phyloP scores from a whole-genome alignment of 2,329 filamentous ascomycete genomes.

The Colletotrichum orbiculare region DNA sequence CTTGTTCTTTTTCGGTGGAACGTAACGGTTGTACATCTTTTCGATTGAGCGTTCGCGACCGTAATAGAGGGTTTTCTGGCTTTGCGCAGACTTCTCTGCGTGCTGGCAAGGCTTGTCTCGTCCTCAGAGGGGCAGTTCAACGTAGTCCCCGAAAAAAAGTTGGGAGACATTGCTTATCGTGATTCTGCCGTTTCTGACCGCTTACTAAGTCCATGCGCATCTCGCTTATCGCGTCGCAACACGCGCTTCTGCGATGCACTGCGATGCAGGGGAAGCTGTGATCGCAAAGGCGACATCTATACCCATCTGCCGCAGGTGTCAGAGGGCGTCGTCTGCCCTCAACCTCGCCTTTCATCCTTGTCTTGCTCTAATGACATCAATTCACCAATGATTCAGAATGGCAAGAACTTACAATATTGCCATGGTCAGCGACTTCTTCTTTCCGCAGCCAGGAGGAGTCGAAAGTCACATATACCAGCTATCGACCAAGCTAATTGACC shows the following conservation, averaged over 20 bases:
- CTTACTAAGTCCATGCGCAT: constrained; percentile 29
- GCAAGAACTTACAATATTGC: constrained; percentile 73
- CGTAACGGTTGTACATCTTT: constrained; percentile 46
- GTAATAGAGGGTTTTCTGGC: background rate
- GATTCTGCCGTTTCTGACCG: constrained; percentile 52
- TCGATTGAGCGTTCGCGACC: constrained; percentile 22
- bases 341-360: background rate
- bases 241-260: background rate
- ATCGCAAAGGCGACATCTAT: too few species aligned
- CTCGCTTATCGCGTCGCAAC: constrained; percentile 40
- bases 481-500: constrained; percentile 94
- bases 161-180: constrained; percentile 47
- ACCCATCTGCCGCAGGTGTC: background rate
- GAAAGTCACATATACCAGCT: constrained; percentile 99
- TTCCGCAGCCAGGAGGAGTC: constrained; percentile 93
- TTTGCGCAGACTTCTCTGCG: background rate
- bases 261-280: too few species aligned
- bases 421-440: constrained; percentile 99
- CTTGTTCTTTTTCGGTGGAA: constrained; percentile 48
- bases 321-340: background rate
- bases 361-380: too few species aligned
- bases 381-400: constrained; percentile 13
- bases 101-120: background rate
- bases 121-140: constrained; percentile 28
- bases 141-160: constrained; percentile 47